These are phyloP conservation scores for Salvia sclarea DNA, from an alignment of 305 asterid species.

Conservation along the genomic window DNA sequence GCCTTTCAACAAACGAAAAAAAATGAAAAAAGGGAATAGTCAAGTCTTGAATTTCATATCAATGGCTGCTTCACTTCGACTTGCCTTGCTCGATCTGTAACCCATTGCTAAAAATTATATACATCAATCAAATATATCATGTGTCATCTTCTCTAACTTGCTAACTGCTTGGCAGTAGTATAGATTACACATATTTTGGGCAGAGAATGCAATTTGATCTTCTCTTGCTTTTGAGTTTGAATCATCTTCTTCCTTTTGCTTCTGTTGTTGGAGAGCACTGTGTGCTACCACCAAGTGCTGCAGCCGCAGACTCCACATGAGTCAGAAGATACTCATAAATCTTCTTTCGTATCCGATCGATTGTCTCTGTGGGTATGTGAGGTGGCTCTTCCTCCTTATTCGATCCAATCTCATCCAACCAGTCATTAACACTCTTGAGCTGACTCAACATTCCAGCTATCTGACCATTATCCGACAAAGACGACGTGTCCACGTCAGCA, in stretches of 20 bases:
- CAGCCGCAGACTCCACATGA: conserved; percentile 95
- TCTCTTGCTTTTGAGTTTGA: background rate
- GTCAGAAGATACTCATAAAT: conserved; percentile 95
- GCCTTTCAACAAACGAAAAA: background rate
- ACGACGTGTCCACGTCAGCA: conserved; percentile 70
- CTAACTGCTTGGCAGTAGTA: conserved; percentile 45
- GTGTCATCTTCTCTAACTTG: conserved; percentile 41
- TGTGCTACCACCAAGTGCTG: conserved; percentile 76
- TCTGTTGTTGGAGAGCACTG: conserved; percentile 50
- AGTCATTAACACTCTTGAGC: conserved; percentile 91
- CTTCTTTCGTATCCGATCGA: conserved; percentile 89
- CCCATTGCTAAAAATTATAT: conserved; percentile 47
- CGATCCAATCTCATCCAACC: conserved; percentile 86
- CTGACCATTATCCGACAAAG: conserved; percentile 81
- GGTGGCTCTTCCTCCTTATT: conserved; percentile 65
- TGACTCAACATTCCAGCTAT: conserved; percentile 94
- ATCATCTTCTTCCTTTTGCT: conserved; percentile 58
- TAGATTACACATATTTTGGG: conserved; percentile 5
- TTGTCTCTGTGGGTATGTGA: conserved; percentile 60
- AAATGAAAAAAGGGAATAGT: background rate
- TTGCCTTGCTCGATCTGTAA: conserved; percentile 39
- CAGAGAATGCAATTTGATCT: conserved; percentile 9
- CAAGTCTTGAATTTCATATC: conserved; percentile 33
- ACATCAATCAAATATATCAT: conserved; percentile 39
- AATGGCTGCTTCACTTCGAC: conserved; percentile 34